These are phyloP conservation scores for Parietichytrium sp. DNA, from an alignment of 108 stramenopile genomes.

Conservation along the genomic window DNA sequence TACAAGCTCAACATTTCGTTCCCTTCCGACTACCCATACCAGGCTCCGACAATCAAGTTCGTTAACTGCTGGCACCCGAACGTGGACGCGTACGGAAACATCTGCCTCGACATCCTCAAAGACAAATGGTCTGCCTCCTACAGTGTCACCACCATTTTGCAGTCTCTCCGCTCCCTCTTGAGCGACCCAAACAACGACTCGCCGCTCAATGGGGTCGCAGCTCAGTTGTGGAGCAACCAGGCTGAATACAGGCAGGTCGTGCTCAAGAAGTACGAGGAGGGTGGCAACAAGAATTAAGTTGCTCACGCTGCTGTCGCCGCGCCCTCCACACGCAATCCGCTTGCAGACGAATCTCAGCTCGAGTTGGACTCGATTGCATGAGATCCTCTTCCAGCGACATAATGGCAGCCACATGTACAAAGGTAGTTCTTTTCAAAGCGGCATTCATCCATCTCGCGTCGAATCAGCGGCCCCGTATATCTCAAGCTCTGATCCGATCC, in stretches of 20 bases:
- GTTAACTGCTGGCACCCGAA: conserved; percentile 99
- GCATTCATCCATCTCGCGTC: too few relatives aligned
- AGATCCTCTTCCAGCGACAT: too few relatives aligned
- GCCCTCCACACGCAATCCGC: too few relatives aligned
- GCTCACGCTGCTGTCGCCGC: too few relatives aligned
- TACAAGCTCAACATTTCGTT: conserved; percentile 59
- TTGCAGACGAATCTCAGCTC: too few relatives aligned
- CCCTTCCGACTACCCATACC: conserved; percentile 88
- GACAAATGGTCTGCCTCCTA: conserved; percentile 99
- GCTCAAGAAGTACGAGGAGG: conserved; percentile 44
- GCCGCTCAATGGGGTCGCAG: conserved; percentile 91
- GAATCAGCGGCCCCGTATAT: too few relatives aligned
- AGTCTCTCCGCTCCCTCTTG: conserved; percentile 92
- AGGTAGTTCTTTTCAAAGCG: too few relatives aligned
- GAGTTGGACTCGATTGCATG: too few relatives aligned
- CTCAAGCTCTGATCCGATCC: too few relatives aligned
- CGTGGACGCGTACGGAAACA: conserved; percentile 57
- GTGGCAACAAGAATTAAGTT: not conserved
- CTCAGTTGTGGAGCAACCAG: conserved; percentile 92
- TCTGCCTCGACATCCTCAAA: conserved; percentile 93
- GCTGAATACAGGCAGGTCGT: conserved; percentile 96
- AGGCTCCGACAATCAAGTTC: conserved; percentile 92
- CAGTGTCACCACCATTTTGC: conserved; percentile 95
- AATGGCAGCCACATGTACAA: too few relatives aligned
- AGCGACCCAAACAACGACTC: conserved; percentile 98